These are phyloP conservation scores for Grammothele lineata DNA, from an alignment of 768 basidiomycete species.

Conservation along the genomic window DNA sequence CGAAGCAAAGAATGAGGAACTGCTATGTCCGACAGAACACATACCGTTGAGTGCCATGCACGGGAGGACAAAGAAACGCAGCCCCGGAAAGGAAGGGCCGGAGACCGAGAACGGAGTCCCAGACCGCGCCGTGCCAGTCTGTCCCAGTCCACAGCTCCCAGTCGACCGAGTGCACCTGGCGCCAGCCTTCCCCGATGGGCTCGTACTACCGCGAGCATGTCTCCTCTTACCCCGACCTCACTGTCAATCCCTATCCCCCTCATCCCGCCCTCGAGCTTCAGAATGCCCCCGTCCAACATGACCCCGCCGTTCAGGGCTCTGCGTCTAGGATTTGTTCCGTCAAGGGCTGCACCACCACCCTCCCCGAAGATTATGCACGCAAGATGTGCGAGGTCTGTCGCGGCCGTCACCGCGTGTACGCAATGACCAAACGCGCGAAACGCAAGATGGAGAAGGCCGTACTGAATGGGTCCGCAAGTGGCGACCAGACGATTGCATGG, in stretches of 20 bases:
- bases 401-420: constrained; percentile 46
- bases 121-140: too few relatives aligned
- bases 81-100: too few relatives aligned
- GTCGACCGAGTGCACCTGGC: constrained; percentile 6
- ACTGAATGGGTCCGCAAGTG: constrained; percentile 14
- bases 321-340: constrained; percentile 40
- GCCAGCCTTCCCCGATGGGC: constrained; percentile 14
- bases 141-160: too few relatives aligned
- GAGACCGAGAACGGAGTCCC: too few relatives aligned
- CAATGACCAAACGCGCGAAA: constrained; percentile 45
- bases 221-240: constrained; percentile 13
- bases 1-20: too few relatives aligned
- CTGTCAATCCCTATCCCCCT: constrained; percentile 7
- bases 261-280: constrained; percentile 1
- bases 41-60: too few relatives aligned
- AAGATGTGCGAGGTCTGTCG: constrained; percentile 55
- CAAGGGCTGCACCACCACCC: constrained; percentile 36
- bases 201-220: constrained; percentile 17
- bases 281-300: too few relatives aligned
- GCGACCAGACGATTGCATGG: constrained; percentile 23
- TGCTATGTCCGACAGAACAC: too few relatives aligned
- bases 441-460: constrained; percentile 49
- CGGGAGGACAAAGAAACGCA: too few relatives aligned
- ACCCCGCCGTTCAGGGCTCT: neutral
- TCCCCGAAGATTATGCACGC: constrained; percentile 29